Conservation (phyloP, 2,329 filamentous ascomycete species). For the Fusarium oxysporum region DNA sequence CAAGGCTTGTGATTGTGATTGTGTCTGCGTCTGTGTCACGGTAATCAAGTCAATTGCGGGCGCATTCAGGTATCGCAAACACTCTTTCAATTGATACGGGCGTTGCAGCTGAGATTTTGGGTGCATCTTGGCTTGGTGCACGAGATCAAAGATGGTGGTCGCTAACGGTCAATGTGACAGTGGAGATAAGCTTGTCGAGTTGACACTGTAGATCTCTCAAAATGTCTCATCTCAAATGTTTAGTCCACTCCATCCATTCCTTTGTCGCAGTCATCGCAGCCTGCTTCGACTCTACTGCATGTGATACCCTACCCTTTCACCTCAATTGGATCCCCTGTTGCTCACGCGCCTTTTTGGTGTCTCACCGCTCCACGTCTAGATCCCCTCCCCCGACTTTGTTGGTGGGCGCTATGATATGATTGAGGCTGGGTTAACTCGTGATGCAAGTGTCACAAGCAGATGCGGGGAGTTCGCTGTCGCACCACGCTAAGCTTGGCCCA, state of each 20-base stretch:
- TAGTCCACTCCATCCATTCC: background rate
- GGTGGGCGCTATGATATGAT: background rate
- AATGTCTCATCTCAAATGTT: background rate
- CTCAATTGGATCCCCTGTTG: background rate
- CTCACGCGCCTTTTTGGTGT: conserved; percentile 32
- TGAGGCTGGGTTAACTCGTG: conserved; percentile 13
- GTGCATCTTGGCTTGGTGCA: background rate
- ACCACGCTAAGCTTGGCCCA: background rate
- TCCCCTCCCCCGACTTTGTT: background rate
- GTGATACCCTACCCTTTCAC: background rate
- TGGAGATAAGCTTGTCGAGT: background rate
- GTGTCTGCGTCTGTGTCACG: background rate
- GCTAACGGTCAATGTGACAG: background rate
- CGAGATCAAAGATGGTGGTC: background rate
- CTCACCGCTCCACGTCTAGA: conserved; percentile 28
- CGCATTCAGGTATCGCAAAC: background rate
- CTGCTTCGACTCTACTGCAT: background rate
- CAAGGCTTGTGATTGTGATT: background rate
- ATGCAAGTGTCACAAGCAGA: conserved; percentile 4
- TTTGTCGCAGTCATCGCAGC: background rate
- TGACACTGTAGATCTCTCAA: background rate
- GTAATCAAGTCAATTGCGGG: background rate
- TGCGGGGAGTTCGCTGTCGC: conserved; percentile 1
- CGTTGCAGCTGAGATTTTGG: background rate
- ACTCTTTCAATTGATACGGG: background rate